A percentile compares a stretch with the other conserved stretches of the same genome.
Conservation (phyloP, 140 eudicot species). For the Cichorium intybus region DNA sequence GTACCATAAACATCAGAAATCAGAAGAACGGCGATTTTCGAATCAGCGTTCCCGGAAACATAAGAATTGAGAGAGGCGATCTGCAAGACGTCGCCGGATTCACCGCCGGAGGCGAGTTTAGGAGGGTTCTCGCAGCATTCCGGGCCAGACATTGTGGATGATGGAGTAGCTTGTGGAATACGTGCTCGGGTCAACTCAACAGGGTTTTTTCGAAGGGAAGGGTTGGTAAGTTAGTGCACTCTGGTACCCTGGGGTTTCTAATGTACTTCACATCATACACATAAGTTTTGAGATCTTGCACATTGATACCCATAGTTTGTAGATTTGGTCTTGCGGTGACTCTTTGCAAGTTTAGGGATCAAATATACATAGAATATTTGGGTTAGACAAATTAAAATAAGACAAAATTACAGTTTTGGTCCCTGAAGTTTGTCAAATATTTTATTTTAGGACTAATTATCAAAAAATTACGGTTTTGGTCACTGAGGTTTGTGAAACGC, state of each 20-base stretch:
- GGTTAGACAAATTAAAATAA: no score
- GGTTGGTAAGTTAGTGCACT: neutral
- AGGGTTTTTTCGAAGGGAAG: neutral
- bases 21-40: conserved; percentile 50
- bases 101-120: conserved; percentile 29
- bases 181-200: conserved; percentile 5
- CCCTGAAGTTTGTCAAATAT: no score
- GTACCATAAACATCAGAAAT: conserved; percentile 67
- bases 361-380: neutral
- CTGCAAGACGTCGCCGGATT: conserved; percentile 43
- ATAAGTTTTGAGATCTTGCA: conserved; percentile 12
- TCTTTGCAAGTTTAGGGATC: neutral
- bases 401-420: no score
- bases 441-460: no score
- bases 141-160: conserved; percentile 31
- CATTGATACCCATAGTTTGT: conserved; percentile 3
- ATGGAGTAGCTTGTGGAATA: neutral
- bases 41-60: conserved; percentile 51
- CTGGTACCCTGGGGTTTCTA: conserved; percentile 6
- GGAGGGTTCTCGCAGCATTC: conserved; percentile 79
- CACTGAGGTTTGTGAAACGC: no score
- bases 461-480: no score
- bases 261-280: neutral
- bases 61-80: conserved; percentile 66
- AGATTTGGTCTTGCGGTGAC: neutral